These are phyloP conservation scores for Seminavis robusta DNA, from an alignment of 108 stramenopile species.

Conservation along the genomic window DNA sequence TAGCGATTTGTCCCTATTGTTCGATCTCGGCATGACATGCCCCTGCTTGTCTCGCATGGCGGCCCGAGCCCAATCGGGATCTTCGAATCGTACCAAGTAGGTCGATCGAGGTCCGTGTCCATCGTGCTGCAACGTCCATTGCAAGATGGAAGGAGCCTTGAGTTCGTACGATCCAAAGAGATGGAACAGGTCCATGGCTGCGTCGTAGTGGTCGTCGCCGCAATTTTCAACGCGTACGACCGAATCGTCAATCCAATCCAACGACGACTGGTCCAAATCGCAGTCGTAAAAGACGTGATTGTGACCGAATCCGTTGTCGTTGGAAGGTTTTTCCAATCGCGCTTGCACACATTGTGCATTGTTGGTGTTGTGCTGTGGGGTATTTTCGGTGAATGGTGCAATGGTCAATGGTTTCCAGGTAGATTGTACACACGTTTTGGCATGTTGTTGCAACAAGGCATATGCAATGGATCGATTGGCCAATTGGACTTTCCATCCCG, in stretches of 20 bases:
- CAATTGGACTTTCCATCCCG: constrained; percentile 43
- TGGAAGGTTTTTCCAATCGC: not conserved
- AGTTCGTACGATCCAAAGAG: constrained; percentile 40
- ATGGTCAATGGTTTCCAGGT: constrained; percentile 30
- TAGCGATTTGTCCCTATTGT: not conserved
- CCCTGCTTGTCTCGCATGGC: constrained; percentile 49
- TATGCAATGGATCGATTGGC: constrained; percentile 36
- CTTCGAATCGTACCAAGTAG: constrained; percentile 44
- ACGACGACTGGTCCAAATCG: not conserved
- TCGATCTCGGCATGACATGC: not conserved
- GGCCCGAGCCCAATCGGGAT: constrained; percentile 43
- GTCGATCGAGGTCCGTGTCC: constrained; percentile 26
- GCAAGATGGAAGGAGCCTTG: constrained; percentile 12
- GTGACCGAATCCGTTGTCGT: not conserved
- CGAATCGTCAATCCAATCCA: constrained; percentile 21
- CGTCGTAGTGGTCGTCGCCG: constrained; percentile 8
- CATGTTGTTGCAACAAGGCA: constrained; percentile 24
- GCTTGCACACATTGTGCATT: not conserved
- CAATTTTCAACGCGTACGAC: constrained; percentile 54
- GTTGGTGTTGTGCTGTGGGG: constrained; percentile 1
- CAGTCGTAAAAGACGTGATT: constrained; percentile 4
- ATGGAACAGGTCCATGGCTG: constrained; percentile 27
- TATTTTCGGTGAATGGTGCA: constrained; percentile 8
- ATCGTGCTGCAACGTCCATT: constrained; percentile 21
- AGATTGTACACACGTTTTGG: constrained; percentile 3